Evolutionary conservation across 345 rosid species (phyloP).

Genomic region (Crucihimalaya himalaica): DNA sequence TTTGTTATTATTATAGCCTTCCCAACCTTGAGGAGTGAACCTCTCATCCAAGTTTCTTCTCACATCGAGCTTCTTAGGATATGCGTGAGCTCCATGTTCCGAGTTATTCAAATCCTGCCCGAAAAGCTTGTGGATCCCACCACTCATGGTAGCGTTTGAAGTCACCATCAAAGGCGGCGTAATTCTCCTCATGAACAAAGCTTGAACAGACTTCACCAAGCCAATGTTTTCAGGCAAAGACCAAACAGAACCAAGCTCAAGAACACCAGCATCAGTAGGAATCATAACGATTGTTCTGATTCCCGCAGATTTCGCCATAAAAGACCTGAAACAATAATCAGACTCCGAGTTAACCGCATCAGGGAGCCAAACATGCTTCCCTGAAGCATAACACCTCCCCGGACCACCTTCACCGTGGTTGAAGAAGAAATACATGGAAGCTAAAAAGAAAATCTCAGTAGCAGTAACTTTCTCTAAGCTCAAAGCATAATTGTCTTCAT

Average conservation of each 20-base stretch:
- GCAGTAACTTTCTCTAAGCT: conserved; percentile 89
- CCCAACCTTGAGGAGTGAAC: conserved; percentile 48
- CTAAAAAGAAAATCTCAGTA: conserved; percentile 88
- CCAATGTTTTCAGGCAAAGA: conserved; percentile 67
- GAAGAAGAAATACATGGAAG: conserved; percentile 98
- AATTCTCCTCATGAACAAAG: conserved; percentile 51
- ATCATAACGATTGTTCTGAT: conserved; percentile 81
- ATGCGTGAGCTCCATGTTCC: conserved; percentile 36
- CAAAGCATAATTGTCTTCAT: conserved; percentile 80
- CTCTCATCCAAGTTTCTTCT: conserved; percentile 71
- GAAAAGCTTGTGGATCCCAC: conserved; percentile 62
- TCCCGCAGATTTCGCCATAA: conserved; percentile 77
- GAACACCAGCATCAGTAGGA: conserved; percentile 86
- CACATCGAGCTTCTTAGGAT: conserved; percentile 73
- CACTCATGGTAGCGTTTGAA: conserved; percentile 28
- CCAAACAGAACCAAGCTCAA: conserved; percentile 93
- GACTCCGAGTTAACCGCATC: conserved; percentile 52
- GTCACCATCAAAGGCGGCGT: not conserved
- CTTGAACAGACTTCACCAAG: conserved; percentile 56
- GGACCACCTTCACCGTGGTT: conserved; percentile 91
- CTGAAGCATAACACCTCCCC: conserved; percentile 76
- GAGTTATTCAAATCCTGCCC: conserved; percentile 71
- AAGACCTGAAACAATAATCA: conserved; percentile 86
- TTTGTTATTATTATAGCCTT: conserved; percentile 41
- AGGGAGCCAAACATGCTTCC: conserved; percentile 74